Conservation (phyloP, 768 basidiomycete genomes). For the Tephrocybe sp. region DNA sequence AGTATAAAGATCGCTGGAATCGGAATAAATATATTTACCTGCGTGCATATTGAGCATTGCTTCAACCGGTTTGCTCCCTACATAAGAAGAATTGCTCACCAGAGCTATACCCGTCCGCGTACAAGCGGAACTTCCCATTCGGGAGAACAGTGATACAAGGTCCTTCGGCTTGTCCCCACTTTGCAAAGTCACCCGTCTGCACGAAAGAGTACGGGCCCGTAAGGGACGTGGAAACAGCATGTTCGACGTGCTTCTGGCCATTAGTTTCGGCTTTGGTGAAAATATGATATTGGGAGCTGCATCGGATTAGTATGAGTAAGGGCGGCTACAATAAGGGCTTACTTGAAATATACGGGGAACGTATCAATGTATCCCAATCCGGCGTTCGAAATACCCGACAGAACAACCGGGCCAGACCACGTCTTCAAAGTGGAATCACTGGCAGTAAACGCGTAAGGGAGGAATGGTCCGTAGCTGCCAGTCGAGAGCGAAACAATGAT, state of each 20-base stretch:
- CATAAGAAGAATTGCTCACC: too few species aligned
- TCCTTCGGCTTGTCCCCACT: slow-evolving; percentile 34
- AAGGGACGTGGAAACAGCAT: slow-evolving; percentile 29
- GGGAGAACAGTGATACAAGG: slow-evolving; percentile 29
- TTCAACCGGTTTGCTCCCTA: too few species aligned
- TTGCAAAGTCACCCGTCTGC: slow-evolving; percentile 32
- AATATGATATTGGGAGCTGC: slow-evolving; percentile 31
- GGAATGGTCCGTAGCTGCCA: slow-evolving; percentile 34
- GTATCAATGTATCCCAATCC: slow-evolving; percentile 35
- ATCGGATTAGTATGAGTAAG: neutral
- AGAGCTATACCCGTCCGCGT: slow-evolving; percentile 29
- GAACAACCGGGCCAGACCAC: slow-evolving; percentile 30
- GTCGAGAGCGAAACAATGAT: slow-evolving; percentile 34
- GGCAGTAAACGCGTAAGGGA: slow-evolving; percentile 33
- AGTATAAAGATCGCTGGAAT: slow-evolving; percentile 30
- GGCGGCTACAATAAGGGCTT: slow-evolving; percentile 6
- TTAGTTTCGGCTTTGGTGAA: slow-evolving; percentile 33
- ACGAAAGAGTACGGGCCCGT: slow-evolving; percentile 33
- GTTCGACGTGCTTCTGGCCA: slow-evolving; percentile 30
- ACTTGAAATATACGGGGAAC: slow-evolving; percentile 34
- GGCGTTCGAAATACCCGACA: slow-evolving; percentile 33
- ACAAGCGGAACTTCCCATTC: slow-evolving; percentile 31
- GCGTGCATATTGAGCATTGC: too few species aligned
- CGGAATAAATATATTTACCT: slow-evolving; percentile 35
- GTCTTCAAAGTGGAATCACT: slow-evolving; percentile 26